phyloP scores from a whole-genome alignment of 495 filamentous ascomycete species.

The Sordaria brevicollis region DNA sequence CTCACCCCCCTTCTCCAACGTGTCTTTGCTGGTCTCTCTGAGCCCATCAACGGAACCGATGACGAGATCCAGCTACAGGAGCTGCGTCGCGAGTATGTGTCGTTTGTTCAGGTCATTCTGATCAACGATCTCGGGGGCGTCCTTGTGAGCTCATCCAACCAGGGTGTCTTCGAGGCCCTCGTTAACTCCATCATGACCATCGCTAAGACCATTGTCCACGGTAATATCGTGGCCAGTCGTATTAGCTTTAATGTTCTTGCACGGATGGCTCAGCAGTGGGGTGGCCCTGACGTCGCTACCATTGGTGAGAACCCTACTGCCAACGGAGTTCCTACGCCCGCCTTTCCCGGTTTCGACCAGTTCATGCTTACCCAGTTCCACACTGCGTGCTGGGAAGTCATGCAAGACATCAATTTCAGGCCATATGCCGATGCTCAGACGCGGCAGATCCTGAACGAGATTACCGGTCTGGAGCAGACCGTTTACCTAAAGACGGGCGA shows the following conservation, averaged over 20 bases:
- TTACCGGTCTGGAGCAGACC: slow-evolving; percentile 70
- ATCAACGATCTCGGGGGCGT: slow-evolving; percentile 83
- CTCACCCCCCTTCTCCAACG: slow-evolving; percentile 81
- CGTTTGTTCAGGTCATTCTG: slow-evolving; percentile 77
- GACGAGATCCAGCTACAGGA: slow-evolving; percentile 91
- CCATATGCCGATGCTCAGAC: slow-evolving; percentile 70
- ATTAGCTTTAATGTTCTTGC: slow-evolving; percentile 71
- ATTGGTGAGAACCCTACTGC: slow-evolving; percentile 36
- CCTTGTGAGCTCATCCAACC: slow-evolving; percentile 79
- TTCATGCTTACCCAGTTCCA: slow-evolving; percentile 88
- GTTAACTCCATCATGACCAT: slow-evolving; percentile 76
- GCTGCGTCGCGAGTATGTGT: slow-evolving; percentile 83
- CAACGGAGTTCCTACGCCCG: slow-evolving; percentile 29
- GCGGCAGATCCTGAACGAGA: slow-evolving; percentile 73
- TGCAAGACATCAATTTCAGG: slow-evolving; percentile 64
- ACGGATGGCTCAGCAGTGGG: slow-evolving; percentile 75
- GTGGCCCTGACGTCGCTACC: slow-evolving; percentile 62
- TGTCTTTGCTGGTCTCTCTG: slow-evolving; percentile 73
- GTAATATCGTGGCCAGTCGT: slow-evolving; percentile 62
- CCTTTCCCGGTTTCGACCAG: slow-evolving; percentile 80
- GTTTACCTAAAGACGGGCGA: slow-evolving; percentile 80
- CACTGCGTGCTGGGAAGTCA: slow-evolving; percentile 75
- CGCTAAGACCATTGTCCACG: slow-evolving; percentile 55
- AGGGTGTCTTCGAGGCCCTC: slow-evolving; percentile 74
- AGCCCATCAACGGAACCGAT: slow-evolving; percentile 83